Evolutionary conservation across 306 rosid species (phyloP), one percentile per base, ranked within the genome.

Genomic region (Quercus aquifolioides): DNA sequence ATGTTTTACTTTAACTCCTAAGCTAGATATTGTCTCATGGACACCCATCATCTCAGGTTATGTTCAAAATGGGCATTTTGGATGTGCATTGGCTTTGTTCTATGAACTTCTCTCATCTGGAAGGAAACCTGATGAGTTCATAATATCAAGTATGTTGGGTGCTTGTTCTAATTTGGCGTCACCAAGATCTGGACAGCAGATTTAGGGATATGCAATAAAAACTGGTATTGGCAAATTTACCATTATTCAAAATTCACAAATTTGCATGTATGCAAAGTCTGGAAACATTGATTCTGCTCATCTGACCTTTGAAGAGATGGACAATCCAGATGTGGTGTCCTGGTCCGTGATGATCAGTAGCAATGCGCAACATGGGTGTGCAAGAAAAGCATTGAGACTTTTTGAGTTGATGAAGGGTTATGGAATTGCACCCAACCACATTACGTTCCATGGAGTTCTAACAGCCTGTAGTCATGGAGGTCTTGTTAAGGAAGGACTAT

Each of bases 401-500:
- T 88, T 88, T 80, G 85, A 84, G 56, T 77, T 68, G 82, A 84
- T 90, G 90, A 82, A 76, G 71, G 49, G 62, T 73, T 65, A 82
- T 76, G 80, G 86, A 73, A 62, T 83, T 79, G 75, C 73, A 54
- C 94, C 94, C 55, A 90, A 90, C 74, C 82, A 76, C 51, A 56
- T 88, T 74, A 80, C 89, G 1, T 84, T 87, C 55, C 87, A 86
- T 35, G 94, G 90, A 38, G 86, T 90, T 79, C 73, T 90, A 69
- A 87, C 85, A 74, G 91, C 90, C 59, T 90, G 94, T 74, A 88
- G 90, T 70, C 94, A 90, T 80, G 88, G 91, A 74, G 90, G 94
- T 72, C 86, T 84, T 11, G 83, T 88, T 33, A 87, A 84, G 62
- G 90, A 86, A 78, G 94, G 90, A 71, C 54, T 88, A 74, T 15